Evolutionary conservation across 768 basidiomycete species (phyloP).

Genomic region (Chlorophyllum brunneum): DNA sequence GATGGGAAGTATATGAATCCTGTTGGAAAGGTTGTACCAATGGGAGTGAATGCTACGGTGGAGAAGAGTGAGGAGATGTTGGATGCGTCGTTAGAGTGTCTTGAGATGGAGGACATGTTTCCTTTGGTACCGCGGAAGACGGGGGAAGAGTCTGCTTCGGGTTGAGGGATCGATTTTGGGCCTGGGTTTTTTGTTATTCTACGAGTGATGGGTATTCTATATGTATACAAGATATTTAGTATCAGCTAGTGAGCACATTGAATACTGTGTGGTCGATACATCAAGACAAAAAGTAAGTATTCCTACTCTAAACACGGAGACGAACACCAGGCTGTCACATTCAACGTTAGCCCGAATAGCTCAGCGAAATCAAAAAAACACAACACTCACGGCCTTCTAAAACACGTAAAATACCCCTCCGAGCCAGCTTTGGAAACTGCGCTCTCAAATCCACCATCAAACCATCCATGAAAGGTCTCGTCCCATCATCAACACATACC

Average conservation of each 20-base stretch:
- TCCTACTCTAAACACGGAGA: too few species aligned
- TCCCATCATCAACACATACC: background rate
- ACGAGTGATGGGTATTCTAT: too few species aligned
- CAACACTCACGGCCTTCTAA: background rate
- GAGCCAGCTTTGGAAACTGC: background rate
- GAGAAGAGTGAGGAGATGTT: slow-evolving; percentile 26
- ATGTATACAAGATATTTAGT: too few species aligned
- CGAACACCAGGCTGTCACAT: too few species aligned
- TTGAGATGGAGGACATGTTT: slow-evolving; percentile 30
- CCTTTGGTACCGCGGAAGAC: slow-evolving; percentile 1
- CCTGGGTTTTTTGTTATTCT: too few species aligned
- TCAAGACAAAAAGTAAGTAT: too few species aligned
- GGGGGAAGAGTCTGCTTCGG: background rate
- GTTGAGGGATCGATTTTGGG: background rate
- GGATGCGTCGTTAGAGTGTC: slow-evolving; percentile 24
- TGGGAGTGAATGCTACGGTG: slow-evolving; percentile 30
- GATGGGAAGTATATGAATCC: slow-evolving; percentile 36
- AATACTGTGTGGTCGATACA: too few species aligned
- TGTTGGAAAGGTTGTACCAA: slow-evolving; percentile 25
- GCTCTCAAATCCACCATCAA: slow-evolving; percentile 1
- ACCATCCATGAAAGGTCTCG: background rate
- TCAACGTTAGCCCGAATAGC: too few species aligned
- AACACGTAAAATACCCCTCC: background rate
- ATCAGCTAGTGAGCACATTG: too few species aligned
- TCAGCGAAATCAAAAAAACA: too few species aligned